Evolutionary conservation across 2,329 filamentous ascomycete species (phyloP), one percentile per base, ranked within the genome.

Genomic region (Drechslerella stenobrocha): DNA sequence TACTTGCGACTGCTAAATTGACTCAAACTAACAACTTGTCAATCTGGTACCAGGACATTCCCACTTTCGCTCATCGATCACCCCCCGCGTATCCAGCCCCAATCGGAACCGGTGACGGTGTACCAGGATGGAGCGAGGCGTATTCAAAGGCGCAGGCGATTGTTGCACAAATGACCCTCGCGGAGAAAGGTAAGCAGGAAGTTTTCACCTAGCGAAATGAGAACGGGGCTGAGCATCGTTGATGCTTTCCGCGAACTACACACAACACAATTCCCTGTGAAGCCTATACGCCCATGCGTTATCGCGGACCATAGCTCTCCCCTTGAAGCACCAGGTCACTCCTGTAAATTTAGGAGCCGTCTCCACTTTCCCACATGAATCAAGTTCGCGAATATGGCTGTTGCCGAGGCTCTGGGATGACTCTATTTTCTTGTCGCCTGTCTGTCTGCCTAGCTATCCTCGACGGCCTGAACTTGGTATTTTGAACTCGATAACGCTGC

Each of bases 111-210:
- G 63, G 63, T 26, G 34, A 77, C 81, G 0, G 77, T 13, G 47
- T 71, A 30, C 35, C 81, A 3, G 82, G 82, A 60, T 92, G 88
- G 88, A 78, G 78, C 20, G 82, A 82, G 15, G 86, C 87, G 71
- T 92, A 90, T 73, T 77, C 77, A 52, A 89, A 87, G 73, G 88
- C 88, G 0, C 80, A 84, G 60, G 76, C 79, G 2, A 76, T 91
- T 11, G 88, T 92, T 13, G 82, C 83, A 53, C 82, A 84, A 47
- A 89, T 92, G 87, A 91, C 87, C 0, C 76, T 92, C 58, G 87
- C 87, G 1, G 88, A 91, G 75, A 92, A 91, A 77, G 85, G 63
- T 67, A 60, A 46, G 55, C 40, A 53, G 42, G 28, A 35, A n/a
- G 23, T 34, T 58, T 60, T 28, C 34, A 23, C 22, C 44, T 20